A percentile compares a stretch with the other conserved stretches of the same genome.
Conservation (phyloP, 352 stramenopile species). For the Globisporangium heterothallicum region DNA sequence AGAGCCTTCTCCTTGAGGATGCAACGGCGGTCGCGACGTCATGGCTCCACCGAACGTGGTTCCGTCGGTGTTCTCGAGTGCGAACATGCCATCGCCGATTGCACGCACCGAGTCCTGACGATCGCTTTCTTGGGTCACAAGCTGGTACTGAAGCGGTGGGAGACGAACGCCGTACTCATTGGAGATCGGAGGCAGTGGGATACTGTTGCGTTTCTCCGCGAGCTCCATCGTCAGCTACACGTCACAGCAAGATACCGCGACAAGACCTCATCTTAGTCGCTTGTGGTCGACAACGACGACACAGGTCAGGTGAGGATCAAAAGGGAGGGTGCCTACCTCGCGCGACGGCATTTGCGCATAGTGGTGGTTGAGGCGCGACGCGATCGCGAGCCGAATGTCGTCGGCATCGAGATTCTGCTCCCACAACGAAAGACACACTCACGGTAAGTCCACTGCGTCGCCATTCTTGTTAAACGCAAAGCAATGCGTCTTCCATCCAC, state of each 20-base stretch:
- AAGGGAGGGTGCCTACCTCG: constrained; percentile 31
- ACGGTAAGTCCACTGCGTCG: no score
- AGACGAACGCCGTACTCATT: constrained; percentile 82
- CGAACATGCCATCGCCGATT: not conserved
- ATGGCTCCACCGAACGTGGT: constrained; percentile 3
- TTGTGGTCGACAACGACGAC: no score
- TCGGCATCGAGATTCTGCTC: constrained; percentile 58
- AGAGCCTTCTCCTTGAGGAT: constrained; percentile 42
- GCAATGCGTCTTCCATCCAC: no score
- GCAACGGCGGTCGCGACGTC: constrained; percentile 30
- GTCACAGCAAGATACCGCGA: not conserved
- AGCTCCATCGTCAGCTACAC: constrained; percentile 80
- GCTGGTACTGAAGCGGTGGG: constrained; percentile 59
- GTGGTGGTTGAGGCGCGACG: constrained; percentile 73
- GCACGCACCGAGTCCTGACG: constrained; percentile 45
- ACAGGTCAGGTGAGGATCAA: not conserved
- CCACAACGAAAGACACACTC: not conserved
- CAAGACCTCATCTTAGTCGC: no score
- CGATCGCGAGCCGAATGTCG: constrained; percentile 72
- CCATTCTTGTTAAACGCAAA: no score
- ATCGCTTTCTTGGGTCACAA: constrained; percentile 69
- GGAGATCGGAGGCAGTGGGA: constrained; percentile 70
- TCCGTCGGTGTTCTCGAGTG: constrained; percentile 10
- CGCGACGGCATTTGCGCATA: constrained; percentile 68
- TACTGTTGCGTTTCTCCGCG: constrained; percentile 75